Base-by-base conservation (phyloP, 179 eudicot genomes). In the Spinacia oleracea region DNA sequence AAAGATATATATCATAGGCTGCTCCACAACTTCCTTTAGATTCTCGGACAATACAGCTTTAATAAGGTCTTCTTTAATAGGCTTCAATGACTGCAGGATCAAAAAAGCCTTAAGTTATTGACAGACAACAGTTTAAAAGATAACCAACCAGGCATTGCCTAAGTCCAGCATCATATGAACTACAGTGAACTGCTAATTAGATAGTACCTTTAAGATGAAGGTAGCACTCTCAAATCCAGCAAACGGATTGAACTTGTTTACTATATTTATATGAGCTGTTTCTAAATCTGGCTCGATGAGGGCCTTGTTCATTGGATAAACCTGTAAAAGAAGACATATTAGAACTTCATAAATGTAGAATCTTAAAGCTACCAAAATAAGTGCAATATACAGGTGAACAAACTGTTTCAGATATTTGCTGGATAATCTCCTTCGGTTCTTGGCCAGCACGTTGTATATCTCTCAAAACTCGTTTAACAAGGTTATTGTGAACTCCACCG, bases 401-500 rank as follows among this genome's bases (percentile, higher is more conserved):
- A 84, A 93, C 98, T 86, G 98, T 95, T 89, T 95, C 98, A 79
- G 98, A 93, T 75, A 95, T 95, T 87, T 95, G 98, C 73, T 95
- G 93, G 73, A 95, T 95, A 25, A 95, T 95, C 86, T 91, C 98
- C 86, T 93, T 92, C 2, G 98, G 98, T 83, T 89, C 98, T 81
- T 95, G 97, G 6, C 96, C 98, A 77, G 97, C 98, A 66, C 98
- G 97, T 78, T 93, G 98, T 84, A 93, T 90, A 83, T 93, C 98
- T 80, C 98, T 85, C 60, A 95, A 81, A 75, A 95, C 98, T 74
- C 98, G 86, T 83, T 95, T 95, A 25, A 93, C 98, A 74, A 95
- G 92, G 81, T 95, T 98, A 90, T 93, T 90, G 69, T 95, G 98
- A 74, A 95, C 97, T 43, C 98, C 98, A 74, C 98, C 98, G 21